Evolutionary conservation across 148 eudicot genomes (phyloP), one percentile per base, ranked within the genome.

Genomic region (Euryodendron excelsum): DNA sequence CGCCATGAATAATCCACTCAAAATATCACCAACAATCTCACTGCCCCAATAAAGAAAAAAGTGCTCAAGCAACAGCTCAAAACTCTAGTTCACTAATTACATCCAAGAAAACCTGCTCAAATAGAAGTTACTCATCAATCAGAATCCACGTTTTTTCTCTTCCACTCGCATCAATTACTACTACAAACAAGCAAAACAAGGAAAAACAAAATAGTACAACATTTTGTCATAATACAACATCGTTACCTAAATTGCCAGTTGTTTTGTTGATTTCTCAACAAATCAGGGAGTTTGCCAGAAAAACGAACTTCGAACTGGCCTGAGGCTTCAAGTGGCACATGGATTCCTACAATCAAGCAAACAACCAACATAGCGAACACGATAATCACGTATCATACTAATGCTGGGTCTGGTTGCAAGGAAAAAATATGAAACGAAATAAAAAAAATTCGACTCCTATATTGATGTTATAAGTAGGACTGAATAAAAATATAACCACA

Each of bases 1-100:
- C 25, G 82, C 88, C 90, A 90, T 86, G 44, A 74, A 45, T 25
- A 61, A 47, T 41, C 34, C 36, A n/a, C 25, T 1, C 41, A 23
- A 41, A 39, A 66, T 45, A 64, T 44, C 10, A 27, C 17, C 37
- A 21, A 44, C 58, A 45, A 11, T 62, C 64, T 31, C 25, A 75
- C 17, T 25, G 11, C 25, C 69, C 69, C 18, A 61, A 18, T 45
- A 21, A 56, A n/a, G 45, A 41, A 5, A 41, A 41, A 41, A 9
- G 45, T 41, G 45, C 45, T 41, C 45, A 41, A 41, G 45, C 45
- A 41, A 48, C 52, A 8, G 15, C 52, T 9, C 52, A 48, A 48
- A 48, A 48, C 52, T 48, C 15, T 48, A 0, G 52, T 48, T 12
- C 14, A 48, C 52, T 10, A 48, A 48, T 48, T 48, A 48, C 52